Conservation (phyloP, 495 filamentous ascomycete genomes). For the Amphirosellinia nigrospora region DNA sequence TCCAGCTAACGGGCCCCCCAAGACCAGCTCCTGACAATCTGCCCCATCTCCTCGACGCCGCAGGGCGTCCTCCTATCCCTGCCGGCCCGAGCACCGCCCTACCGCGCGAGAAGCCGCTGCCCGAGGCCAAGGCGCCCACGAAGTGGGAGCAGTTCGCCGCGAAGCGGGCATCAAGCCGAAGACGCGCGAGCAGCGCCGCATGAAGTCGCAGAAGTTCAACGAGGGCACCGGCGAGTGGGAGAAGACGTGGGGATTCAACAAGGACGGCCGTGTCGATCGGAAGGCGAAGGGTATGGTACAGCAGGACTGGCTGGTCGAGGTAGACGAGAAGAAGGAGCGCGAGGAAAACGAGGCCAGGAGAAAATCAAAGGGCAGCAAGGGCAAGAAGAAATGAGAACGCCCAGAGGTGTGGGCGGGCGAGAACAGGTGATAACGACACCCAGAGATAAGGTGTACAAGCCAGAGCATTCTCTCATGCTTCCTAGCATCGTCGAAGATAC, state of each 20-base stretch:
- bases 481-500: slow-evolving; percentile 21
- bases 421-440: slow-evolving; percentile 1
- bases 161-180: slow-evolving; percentile 93
- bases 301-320: slow-evolving; percentile 86
- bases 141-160: slow-evolving; percentile 95
- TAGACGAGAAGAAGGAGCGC: slow-evolving; percentile 76
- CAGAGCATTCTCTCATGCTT: neutral
- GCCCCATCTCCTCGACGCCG: slow-evolving; percentile 70
- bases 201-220: slow-evolving; percentile 77
- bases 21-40: slow-evolving; percentile 79
- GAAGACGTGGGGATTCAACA: slow-evolving; percentile 87
- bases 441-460: neutral
- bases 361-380: slow-evolving; percentile 67
- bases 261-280: slow-evolving; percentile 83
- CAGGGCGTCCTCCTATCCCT: slow-evolving; percentile 78
- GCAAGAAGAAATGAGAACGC: slow-evolving; percentile 67
- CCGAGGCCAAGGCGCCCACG: slow-evolving; percentile 76
- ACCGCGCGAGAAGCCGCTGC: slow-evolving; percentile 90
- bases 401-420: slow-evolving; percentile 32
- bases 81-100: slow-evolving; percentile 70
- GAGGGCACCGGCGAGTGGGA: slow-evolving; percentile 87
- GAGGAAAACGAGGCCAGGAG: slow-evolving; percentile 64
- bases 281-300: slow-evolving; percentile 55
- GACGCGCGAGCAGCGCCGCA: slow-evolving; percentile 62
- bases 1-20: slow-evolving; percentile 7